phyloP scores from a whole-genome alignment of 2,329 filamentous ascomycete species.

The Ophiocordyceps camponoti-floridani region DNA sequence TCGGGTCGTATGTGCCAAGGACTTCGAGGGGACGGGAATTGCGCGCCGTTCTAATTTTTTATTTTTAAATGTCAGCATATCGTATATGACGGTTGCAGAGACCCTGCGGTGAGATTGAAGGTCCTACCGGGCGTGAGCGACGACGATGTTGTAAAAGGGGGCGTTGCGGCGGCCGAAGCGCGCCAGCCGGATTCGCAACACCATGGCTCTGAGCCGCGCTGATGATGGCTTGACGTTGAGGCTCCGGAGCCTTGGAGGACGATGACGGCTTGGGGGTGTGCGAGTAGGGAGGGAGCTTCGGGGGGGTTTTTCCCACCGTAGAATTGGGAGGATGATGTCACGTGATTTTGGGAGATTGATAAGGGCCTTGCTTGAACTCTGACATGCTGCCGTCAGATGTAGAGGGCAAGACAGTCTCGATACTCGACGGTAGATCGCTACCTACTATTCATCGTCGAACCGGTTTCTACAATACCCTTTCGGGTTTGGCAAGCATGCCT shows the following conservation, averaged over 20 bases:
- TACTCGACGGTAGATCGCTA: too few relatives aligned
- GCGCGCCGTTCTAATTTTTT: constrained; percentile 56
- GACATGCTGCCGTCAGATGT: too few relatives aligned
- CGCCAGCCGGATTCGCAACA: constrained; percentile 81
- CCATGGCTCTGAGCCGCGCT: constrained; percentile 37
- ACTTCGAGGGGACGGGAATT: constrained; percentile 87
- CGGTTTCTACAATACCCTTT: too few relatives aligned
- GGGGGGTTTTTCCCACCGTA: too few relatives aligned
- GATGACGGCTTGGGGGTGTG: background rate
- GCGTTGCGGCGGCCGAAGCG: constrained; percentile 77
- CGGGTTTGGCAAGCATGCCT: too few relatives aligned
- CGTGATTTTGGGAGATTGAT: too few relatives aligned
- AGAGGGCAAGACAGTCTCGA: too few relatives aligned
- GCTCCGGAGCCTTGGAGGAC: background rate
- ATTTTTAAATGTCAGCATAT: background rate
- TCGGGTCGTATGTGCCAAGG: constrained; percentile 59
- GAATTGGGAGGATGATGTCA: too few relatives aligned
- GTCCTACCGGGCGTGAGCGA: constrained; percentile 71
- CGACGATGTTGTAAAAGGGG: constrained; percentile 97
- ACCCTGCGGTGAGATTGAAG: background rate
- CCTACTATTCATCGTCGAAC: too few relatives aligned
- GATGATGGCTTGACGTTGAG: background rate
- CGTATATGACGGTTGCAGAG: background rate
- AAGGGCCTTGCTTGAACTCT: too few relatives aligned
- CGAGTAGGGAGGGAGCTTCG: too few relatives aligned